Base-by-base conservation (phyloP, 257 asterid species). In the Nicotiana attenuata region DNA sequence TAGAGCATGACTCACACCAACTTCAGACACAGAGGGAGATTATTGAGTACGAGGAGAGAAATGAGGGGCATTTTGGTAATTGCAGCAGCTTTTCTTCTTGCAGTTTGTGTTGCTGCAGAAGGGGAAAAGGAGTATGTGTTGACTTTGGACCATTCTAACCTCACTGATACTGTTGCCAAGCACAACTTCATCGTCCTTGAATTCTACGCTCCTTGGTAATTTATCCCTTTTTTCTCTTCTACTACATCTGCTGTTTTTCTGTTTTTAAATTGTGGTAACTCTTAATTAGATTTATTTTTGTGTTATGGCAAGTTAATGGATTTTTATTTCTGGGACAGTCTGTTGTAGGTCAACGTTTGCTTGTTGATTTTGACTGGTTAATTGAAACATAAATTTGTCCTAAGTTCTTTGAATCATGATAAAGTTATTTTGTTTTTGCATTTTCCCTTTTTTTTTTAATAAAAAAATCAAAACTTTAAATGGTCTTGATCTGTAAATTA, bases 171-270 rank as follows among this genome's bases (percentile, higher is more conserved):
- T 28, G 86, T 93, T 14, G 81, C 90, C 26, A 89, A 89, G 80
- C 90, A 86, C 88, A 63, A 79, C 52, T 92, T 92, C 89, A 87
- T 92, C 88, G 94, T 92, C 81, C 91, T 89, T 22, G 94, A 92
- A 64, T 92, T 92, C 88, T 92, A 92, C 81, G 96, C 97, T 68
- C 96, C 96, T 59, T 92, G 97, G 97, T 92, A 88, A 47, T 53
- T 24, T 0, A 22, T 50, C 78, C 7, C 5, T 20, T 24, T 69
- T n/a, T 38, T 5, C 38, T 26, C 3, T 45, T 11, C 29, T 28
- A 26, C 11, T 73, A 64, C 8, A 20, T 22, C n/a, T 7, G 6
- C 38, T 45, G 2, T 81, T 1, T 55, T 24, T 26, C 56, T 65
- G 28, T 73, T 26, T 60, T 41, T 59, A 2, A n/a, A 57, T 14